phyloP scores from a whole-genome alignment of 306 rosid species.

The Vigna nakashimae region DNA sequence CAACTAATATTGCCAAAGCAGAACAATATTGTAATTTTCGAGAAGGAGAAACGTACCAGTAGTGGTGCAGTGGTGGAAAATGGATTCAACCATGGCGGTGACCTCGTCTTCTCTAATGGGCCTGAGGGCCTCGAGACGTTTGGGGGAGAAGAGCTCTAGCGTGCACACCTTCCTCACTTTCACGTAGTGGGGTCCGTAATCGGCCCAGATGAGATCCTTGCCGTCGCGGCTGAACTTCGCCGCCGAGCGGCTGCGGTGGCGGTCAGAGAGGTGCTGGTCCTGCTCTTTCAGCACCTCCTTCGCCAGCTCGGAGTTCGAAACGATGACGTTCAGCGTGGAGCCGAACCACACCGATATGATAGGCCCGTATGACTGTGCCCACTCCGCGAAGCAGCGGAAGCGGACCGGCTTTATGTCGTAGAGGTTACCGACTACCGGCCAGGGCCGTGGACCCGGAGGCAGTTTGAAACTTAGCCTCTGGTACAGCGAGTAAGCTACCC shows the following conservation, averaged over 20 bases:
- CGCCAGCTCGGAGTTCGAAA: slow-evolving; percentile 70
- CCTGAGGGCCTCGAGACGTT: slow-evolving; percentile 68
- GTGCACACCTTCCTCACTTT: slow-evolving; percentile 95
- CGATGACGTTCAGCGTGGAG: slow-evolving; percentile 71
- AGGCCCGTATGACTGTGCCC: slow-evolving; percentile 82
- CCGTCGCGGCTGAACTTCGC: slow-evolving; percentile 87
- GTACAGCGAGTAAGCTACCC: slow-evolving; percentile 54
- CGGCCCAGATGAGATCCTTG: slow-evolving; percentile 90
- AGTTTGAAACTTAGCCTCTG: slow-evolving; percentile 70
- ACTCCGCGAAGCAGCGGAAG: slow-evolving; percentile 83
- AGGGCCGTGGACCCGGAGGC: slow-evolving; percentile 83
- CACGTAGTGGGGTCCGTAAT: slow-evolving; percentile 94
- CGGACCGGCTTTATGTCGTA: slow-evolving; percentile 81
- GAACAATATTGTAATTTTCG: too few species aligned
- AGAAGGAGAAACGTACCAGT: slow-evolving; percentile 52
- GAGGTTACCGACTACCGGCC: slow-evolving; percentile 91
- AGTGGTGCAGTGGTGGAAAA: slow-evolving; percentile 58
- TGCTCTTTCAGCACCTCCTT: slow-evolving; percentile 78
- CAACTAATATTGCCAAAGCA: background rate
- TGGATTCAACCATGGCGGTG: slow-evolving; percentile 84
- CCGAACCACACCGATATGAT: slow-evolving; percentile 94
- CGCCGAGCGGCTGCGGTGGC: slow-evolving; percentile 74
- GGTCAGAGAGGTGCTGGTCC: slow-evolving; percentile 76
- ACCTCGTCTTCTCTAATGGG: slow-evolving; percentile 94
- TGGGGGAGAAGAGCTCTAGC: slow-evolving; percentile 84